Percentiles rank a stretch among this genome's conserved stretches.
Evolutionary conservation across 2,329 filamentous ascomycete genomes (phyloP).

Genomic region (Emmonsiellopsis sp.): DNA sequence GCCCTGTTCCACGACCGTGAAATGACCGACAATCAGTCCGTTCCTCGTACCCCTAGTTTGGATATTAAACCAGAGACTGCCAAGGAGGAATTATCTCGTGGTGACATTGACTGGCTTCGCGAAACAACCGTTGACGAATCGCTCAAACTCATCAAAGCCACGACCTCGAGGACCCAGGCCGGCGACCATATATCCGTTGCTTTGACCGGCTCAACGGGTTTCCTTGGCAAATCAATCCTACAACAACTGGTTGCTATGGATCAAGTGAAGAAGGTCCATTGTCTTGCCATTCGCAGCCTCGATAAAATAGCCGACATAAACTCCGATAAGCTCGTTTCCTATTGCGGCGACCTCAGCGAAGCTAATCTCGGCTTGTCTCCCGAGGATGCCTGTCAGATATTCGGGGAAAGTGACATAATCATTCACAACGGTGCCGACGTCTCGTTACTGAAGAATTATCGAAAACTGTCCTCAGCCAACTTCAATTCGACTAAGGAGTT

Average conservation of each 20-base stretch:
- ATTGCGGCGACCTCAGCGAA: constrained; percentile 29
- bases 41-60: not conserved
- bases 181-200: constrained; percentile 2
- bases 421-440: constrained; percentile 46
- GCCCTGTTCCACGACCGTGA: not conserved
- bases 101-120: constrained; percentile 30
- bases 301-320: not conserved
- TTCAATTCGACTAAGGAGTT: constrained; percentile 18
- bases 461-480: constrained; percentile 17
- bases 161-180: not conserved
- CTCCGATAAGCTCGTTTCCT: constrained; percentile 20
- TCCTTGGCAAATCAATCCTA: constrained; percentile 33
- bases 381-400: constrained; percentile 20
- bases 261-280: constrained; percentile 31
- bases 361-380: constrained; percentile 31
- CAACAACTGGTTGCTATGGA: constrained; percentile 22
- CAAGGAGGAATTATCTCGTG: not conserved
- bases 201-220: constrained; percentile 24
- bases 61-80: not conserved
- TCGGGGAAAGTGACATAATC: constrained; percentile 33
- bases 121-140: constrained; percentile 21
- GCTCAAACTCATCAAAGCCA: not conserved
- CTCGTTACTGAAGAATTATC: constrained; percentile 21
- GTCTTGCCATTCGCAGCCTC: constrained; percentile 26
- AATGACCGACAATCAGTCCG: not conserved